Conservation (phyloP, 768 basidiomycete genomes). For the Termitomyces sp. region DNA sequence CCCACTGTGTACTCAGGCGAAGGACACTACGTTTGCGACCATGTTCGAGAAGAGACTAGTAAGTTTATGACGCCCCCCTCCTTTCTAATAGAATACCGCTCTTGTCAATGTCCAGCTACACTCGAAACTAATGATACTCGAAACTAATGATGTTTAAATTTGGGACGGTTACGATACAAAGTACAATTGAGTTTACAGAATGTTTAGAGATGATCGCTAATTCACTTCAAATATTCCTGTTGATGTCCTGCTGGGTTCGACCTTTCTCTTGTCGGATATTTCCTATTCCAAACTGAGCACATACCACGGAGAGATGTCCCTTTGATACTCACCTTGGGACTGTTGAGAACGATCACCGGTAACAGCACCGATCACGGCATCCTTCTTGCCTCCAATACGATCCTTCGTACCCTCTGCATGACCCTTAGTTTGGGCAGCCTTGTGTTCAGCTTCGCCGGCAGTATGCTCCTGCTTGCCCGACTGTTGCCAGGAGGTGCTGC, state of each 20-base stretch:
- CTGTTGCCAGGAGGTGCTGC: conserved; percentile 34
- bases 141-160: too few species aligned
- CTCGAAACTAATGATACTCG: too few species aligned
- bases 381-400: conserved; percentile 41
- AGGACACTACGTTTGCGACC: too few species aligned
- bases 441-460: conserved; percentile 41
- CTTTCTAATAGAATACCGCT: too few species aligned
- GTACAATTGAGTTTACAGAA: too few species aligned
- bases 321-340: conserved; percentile 25
- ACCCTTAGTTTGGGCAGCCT: conserved; percentile 41
- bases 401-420: conserved; percentile 44
- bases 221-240: neutral
- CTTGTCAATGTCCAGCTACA: too few species aligned
- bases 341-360: conserved; percentile 43
- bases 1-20: too few species aligned
- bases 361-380: conserved; percentile 40
- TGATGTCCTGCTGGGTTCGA: conserved; percentile 13
- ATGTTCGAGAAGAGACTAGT: too few species aligned
- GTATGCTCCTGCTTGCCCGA: conserved; percentile 48
- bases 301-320: neutral
- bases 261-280: conserved; percentile 29
- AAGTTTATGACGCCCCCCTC: too few species aligned
- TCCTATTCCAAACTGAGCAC: conserved; percentile 21
- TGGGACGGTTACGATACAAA: too few species aligned
- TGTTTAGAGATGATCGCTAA: too few species aligned